Evolutionary conservation across 208 protist species (phyloP), one percentile per base, ranked within the genome.

Genomic region (Phytomonas francai): DNA sequence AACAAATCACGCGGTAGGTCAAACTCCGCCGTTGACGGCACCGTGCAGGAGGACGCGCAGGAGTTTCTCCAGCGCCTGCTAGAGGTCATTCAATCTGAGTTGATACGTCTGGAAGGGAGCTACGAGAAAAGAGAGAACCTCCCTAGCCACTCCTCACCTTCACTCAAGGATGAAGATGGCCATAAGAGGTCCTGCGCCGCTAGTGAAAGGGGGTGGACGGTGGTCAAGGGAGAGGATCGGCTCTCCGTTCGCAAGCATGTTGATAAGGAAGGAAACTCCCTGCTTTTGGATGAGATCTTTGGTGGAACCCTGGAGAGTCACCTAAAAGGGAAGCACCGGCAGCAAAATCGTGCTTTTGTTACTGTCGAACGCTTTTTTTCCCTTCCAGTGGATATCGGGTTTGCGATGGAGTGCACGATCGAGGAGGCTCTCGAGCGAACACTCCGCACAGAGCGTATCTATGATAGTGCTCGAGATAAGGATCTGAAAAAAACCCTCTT

Each of bases 21-120:
- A 29, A 54, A 71, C 32, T 68, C 65, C 2, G 64, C 63, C 6
- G 33, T 87, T 8, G 77, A 89, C 66, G 90, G 90, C n/a, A 71
- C 63, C 2, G 54, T 76, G 51, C 90, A 95, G 69, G 75, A 93
- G 57, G 90, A 95, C 67, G 90, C 90, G 14, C 84, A 90, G 62
- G 90, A 95, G 71, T 93, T 91, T 69, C 65, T 95, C 29, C 85
- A 91, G 30, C 64, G 63, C 31, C 56, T 95, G 62, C 77, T 95
- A 9, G 85, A 93, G 59, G 57, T 68, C 9, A 70, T 95, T 30
- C 77, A 89, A 25, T 49, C 67, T 0, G 89, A 95, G 65, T 63
- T 95, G 7, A 59, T 73, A 2, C 45, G 56, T 0, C 70, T 83
- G 9, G 84, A 90, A 59, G 59, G 49, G 0, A 16, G 8, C 0